Evolutionary conservation across 2,329 filamentous ascomycete species (phyloP).

Genomic region (Aspergillus ochraceoroseus): DNA sequence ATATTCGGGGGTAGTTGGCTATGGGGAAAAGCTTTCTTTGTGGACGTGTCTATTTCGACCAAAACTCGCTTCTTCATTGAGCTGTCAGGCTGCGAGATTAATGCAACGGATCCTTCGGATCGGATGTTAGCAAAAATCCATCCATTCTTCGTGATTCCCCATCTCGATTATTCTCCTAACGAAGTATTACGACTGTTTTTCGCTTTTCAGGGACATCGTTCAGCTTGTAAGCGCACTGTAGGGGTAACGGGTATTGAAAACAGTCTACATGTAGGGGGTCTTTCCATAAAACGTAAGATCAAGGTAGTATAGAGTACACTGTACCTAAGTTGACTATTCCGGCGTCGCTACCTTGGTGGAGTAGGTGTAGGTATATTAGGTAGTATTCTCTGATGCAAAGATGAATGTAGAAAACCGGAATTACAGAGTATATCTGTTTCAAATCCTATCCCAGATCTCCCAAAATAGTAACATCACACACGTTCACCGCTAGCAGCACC

Average conservation of each 20-base stretch:
- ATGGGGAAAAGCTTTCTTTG: conserved; percentile 31
- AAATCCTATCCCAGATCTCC: too few species aligned
- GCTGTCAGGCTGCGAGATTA: conserved; percentile 32
- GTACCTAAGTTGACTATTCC: too few species aligned
- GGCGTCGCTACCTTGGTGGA: too few species aligned
- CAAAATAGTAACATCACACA: conserved; percentile 12
- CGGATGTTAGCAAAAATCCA: conserved; percentile 39
- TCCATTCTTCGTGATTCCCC: conserved; percentile 25
- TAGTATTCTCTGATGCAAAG: too few species aligned
- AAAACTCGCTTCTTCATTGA: conserved; percentile 30
- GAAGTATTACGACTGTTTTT: conserved; percentile 37
- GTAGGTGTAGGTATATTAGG: too few species aligned
- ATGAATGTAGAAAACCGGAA: too few species aligned
- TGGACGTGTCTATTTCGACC: conserved; percentile 36
- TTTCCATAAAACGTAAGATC: not conserved
- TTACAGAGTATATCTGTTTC: too few species aligned
- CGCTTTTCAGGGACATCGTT: conserved; percentile 21
- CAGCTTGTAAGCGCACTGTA: conserved; percentile 1
- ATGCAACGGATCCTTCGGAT: conserved; percentile 36
- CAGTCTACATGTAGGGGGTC: not conserved
- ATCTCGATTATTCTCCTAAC: conserved; percentile 32
- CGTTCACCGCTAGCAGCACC: too few species aligned
- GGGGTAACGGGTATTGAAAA: not conserved
- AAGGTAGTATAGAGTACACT: too few species aligned
- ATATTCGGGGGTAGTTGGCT: conserved; percentile 27